A percentile compares a stretch with the other conserved stretches of the same genome.
Evolutionary conservation across 257 asterid genomes (phyloP).

Genomic region (Marsdenia floribunda): DNA sequence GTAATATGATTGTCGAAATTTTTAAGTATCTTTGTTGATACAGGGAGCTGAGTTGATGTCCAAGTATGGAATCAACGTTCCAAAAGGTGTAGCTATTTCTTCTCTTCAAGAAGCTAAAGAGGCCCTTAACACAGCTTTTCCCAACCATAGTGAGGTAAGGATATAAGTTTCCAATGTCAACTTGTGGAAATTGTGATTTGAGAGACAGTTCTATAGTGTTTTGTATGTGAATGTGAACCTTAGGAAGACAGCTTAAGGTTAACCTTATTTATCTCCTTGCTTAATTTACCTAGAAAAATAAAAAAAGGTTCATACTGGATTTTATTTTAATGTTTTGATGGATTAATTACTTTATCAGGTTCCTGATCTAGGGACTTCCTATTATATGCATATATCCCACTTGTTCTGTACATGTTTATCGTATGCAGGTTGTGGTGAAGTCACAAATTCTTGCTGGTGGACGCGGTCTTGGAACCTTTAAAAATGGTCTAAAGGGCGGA

Average conservation of each 20-base stretch:
- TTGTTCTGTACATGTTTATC: neutral
- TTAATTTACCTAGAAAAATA: neutral
- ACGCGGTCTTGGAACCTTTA: conserved; percentile 83
- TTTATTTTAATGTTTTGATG: neutral
- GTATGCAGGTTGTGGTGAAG: conserved; percentile 77
- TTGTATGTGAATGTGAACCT: neutral
- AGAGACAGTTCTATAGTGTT: neutral
- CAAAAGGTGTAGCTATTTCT: conserved; percentile 75
- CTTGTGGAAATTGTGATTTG: neutral
- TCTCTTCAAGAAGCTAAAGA: conserved; percentile 58
- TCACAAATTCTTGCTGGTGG: conserved; percentile 97
- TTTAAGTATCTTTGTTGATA: conserved; percentile 7
- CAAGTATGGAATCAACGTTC: conserved; percentile 86
- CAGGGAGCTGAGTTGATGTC: conserved; percentile 93
- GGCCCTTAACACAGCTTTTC: conserved; percentile 52
- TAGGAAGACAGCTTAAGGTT: neutral
- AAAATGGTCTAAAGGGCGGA: conserved; percentile 90
- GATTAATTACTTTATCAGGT: neutral
- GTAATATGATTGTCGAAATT: neutral
- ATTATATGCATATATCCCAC: neutral
- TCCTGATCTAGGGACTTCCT: neutral
- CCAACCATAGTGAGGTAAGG: conserved; percentile 65
- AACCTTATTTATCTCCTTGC: neutral
- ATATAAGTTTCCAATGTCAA: neutral
- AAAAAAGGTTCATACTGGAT: neutral